phyloP scores from a whole-genome alignment of 129 eudicot genomes.

The Flaveria ramosissima region DNA sequence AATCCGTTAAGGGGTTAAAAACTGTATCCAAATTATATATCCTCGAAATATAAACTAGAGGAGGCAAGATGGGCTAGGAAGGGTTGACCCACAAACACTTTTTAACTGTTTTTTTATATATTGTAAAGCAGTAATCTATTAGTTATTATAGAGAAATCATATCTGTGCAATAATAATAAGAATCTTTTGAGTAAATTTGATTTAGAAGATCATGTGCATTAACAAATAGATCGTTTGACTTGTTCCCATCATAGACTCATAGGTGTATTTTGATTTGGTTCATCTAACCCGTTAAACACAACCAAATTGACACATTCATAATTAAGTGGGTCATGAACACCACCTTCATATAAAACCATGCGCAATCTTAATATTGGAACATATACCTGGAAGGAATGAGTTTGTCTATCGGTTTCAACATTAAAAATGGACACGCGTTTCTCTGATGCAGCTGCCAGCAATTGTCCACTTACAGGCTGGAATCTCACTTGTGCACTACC shows the following conservation, averaged over 20 bases:
- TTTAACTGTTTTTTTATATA: not conserved
- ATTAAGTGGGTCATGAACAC: not conserved
- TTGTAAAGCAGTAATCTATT: not conserved
- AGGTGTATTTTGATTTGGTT: not conserved
- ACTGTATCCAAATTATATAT: not conserved
- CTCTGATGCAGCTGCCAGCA: constrained; percentile 91
- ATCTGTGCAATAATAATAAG: not conserved
- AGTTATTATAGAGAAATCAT: not conserved
- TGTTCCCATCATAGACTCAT: not conserved
- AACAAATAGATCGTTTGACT: not conserved
- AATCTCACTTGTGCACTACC: constrained; percentile 97
- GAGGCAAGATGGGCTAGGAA: not conserved
- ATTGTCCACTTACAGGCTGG: constrained; percentile 82
- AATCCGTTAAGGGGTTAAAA: constrained; percentile 9
- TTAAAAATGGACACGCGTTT: constrained; percentile 79
- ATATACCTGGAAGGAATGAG: constrained; percentile 77
- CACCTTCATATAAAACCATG: not conserved
- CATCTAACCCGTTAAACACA: not conserved
- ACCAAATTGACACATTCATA: constrained; percentile 6
- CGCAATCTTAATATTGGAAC: not conserved
- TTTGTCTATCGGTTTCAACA: constrained; percentile 83
- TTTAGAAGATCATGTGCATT: not conserved
- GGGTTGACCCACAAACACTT: not conserved
- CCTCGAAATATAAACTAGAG: not conserved
- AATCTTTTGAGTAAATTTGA: not conserved